Conservation (phyloP, 805 yeast genomes). For the Cyberlindnera maclurae region DNA sequence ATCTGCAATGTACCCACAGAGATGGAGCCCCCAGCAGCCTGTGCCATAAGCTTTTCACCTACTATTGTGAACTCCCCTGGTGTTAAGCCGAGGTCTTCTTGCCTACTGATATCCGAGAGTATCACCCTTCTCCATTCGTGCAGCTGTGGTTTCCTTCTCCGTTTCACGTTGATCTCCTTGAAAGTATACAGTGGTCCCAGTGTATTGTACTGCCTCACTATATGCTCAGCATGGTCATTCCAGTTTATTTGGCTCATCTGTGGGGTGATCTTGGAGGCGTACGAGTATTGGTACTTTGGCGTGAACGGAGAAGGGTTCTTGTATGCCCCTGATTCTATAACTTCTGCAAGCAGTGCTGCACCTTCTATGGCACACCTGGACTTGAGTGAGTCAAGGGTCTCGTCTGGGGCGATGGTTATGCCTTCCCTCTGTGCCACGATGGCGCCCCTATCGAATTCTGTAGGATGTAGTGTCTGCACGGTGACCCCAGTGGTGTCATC, state of each 20-base stretch:
- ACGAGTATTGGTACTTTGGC: slow-evolving; percentile 32
- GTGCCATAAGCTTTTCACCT: slow-evolving; percentile 28
- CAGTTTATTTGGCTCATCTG: slow-evolving; percentile 41
- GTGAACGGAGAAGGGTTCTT: slow-evolving; percentile 9
- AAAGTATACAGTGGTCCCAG: slow-evolving; percentile 51
- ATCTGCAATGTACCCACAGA: slow-evolving; percentile 36
- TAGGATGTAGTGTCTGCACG: slow-evolving; percentile 84
- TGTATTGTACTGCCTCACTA: slow-evolving; percentile 39
- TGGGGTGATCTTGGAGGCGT: slow-evolving; percentile 51
- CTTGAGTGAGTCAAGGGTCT: slow-evolving; percentile 39
- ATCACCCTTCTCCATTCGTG: slow-evolving; percentile 39
- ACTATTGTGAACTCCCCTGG: slow-evolving; percentile 28
- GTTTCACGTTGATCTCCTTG: slow-evolving; percentile 31
- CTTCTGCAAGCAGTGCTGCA: slow-evolving; percentile 45
- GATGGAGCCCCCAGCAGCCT: slow-evolving; percentile 39
- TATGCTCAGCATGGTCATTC: slow-evolving; percentile 31
- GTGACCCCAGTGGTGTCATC: slow-evolving; percentile 74
- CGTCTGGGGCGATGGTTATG: slow-evolving; percentile 33
- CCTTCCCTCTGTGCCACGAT: slow-evolving; percentile 52
- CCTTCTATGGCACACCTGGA: slow-evolving; percentile 53
- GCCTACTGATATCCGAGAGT: slow-evolving; percentile 31
- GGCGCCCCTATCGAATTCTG: slow-evolving; percentile 74
- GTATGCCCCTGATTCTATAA: slow-evolving; percentile 30
- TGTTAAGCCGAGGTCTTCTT: background rate
- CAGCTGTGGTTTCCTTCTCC: slow-evolving; percentile 22